Base-by-base conservation (phyloP, 176 grass and related monocot species). In the Triticum monococcum region DNA sequence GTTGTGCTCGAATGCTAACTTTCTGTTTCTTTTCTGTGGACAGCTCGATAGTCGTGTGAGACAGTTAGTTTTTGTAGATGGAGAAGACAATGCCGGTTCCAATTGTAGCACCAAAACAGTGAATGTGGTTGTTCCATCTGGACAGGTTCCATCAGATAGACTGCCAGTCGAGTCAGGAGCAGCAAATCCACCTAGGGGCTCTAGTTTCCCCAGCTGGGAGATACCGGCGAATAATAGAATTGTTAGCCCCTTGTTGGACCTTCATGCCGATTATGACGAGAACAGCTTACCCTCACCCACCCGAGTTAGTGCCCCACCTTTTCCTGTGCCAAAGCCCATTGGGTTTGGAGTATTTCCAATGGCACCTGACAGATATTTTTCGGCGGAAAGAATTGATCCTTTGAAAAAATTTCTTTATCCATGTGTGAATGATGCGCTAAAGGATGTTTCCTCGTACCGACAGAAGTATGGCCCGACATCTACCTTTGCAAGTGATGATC, bases 181-280 rank as follows among this genome's bases (percentile, higher is more conserved):
- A 91, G 68, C 40, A 86, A 94, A 87, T 89, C n/a, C 14, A 73
- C 85, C 87, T 81, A 65, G 43, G 46, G 56, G 48, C 14, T 46
- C 72, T 72, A 74, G 70, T 37, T 73, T 99, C 71, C 77, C 80
- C 17, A 93, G 86, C 79, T 75, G 93, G 76, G 87, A 94, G 72
- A 62, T 93, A 73, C 81, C 88, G 8, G 56, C 75, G 13, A 93
- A 77, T 79, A 93, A 88, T 81, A 89, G 77, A 84, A 66, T 79
- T 20, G 75, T 94, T 87, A 94, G 93, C 63, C 97, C 92, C 48
- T 81, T 96, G 85, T 82, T 99, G 82, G 92, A 99, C 87, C 94
- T 96, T 87, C 97, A 99, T 87, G 92, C 92, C 45, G 97, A 94
- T 86, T 96, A 99, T 85, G 94, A 94, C 45, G 97, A 94, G 89